These are phyloP conservation scores for Calonectria honghensis DNA, from an alignment of 2,329 filamentous ascomycete species.

Conservation along the genomic window DNA sequence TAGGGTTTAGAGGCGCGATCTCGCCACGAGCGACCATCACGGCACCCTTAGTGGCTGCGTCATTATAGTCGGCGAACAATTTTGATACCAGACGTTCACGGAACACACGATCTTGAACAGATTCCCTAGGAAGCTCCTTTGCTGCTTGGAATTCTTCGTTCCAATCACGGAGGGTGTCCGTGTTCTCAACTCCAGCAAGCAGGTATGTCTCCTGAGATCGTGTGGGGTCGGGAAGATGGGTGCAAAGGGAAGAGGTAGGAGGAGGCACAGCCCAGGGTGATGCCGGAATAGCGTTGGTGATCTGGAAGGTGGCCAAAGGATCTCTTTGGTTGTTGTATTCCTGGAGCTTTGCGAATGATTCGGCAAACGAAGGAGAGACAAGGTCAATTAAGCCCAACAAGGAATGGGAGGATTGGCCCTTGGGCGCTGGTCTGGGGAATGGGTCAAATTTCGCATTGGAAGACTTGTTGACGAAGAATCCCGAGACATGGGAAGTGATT, in stretches of 20 bases:
- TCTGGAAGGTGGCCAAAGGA: constrained; percentile 93
- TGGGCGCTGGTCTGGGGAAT: constrained; percentile 84
- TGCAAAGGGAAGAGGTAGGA: constrained; percentile 76
- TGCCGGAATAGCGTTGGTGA: constrained; percentile 94
- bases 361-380: constrained; percentile 88
- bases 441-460: constrained; percentile 97
- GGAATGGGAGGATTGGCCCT: constrained; percentile 88
- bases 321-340: constrained; percentile 91
- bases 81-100: constrained; percentile 95
- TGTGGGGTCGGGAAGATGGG: constrained; percentile 88
- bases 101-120: constrained; percentile 96
- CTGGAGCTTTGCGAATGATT: constrained; percentile 85
- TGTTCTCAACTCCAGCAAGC: constrained; percentile 92
- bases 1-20: constrained; percentile 94
- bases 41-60: constrained; percentile 93
- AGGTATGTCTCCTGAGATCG: constrained; percentile 95
- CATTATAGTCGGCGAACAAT: constrained; percentile 97
- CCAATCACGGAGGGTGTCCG: constrained; percentile 96
- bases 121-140: constrained; percentile 93
- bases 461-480: constrained; percentile 98
- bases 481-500: constrained; percentile 93
- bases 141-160: constrained; percentile 99
- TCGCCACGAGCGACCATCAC: constrained; percentile 95
- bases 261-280: constrained; percentile 93
- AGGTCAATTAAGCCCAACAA: constrained; percentile 86